Conservation (phyloP, 768 basidiomycete species). For the Lentinula guzmanii region DNA sequence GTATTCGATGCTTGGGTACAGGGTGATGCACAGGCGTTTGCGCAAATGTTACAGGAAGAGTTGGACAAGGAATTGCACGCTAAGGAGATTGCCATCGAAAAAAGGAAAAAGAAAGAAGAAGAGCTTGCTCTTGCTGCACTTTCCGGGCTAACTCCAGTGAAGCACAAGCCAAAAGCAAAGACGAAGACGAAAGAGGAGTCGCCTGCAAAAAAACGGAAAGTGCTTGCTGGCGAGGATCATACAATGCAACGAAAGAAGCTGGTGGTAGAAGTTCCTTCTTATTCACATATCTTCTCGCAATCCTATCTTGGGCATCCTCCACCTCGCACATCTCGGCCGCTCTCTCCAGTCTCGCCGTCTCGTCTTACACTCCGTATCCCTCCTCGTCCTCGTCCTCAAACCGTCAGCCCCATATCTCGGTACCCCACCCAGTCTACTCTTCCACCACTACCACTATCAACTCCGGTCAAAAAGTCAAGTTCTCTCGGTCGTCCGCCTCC, state of each 20-base stretch:
- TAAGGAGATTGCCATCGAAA: slow-evolving; percentile 50
- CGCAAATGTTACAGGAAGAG: slow-evolving; percentile 51
- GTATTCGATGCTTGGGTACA: slow-evolving; percentile 89
- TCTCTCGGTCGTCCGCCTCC: slow-evolving; percentile 1
- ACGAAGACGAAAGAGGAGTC: neutral
- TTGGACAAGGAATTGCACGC: slow-evolving; percentile 47
- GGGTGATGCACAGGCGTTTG: slow-evolving; percentile 82
- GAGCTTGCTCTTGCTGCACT: slow-evolving; percentile 22
- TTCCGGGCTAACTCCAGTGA: neutral
- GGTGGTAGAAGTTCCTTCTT: neutral
- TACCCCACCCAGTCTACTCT: neutral
- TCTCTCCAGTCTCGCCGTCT: neutral
- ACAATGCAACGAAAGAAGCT: neutral
- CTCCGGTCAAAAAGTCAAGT: slow-evolving; percentile 2
- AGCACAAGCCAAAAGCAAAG: neutral
- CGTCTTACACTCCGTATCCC: slow-evolving; percentile 1
- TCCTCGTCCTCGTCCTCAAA: neutral
- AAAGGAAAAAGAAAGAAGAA: slow-evolving; percentile 52
- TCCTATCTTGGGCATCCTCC: neutral
- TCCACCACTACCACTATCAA: neutral
- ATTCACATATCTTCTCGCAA: neutral
- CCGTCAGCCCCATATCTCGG: neutral
- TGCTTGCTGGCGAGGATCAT: neutral
- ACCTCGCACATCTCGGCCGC: neutral
- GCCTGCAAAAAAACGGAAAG: neutral